These are phyloP conservation scores for Saururus chinensis DNA, from an alignment of 164 flowering plant species.

Conservation along the genomic window DNA sequence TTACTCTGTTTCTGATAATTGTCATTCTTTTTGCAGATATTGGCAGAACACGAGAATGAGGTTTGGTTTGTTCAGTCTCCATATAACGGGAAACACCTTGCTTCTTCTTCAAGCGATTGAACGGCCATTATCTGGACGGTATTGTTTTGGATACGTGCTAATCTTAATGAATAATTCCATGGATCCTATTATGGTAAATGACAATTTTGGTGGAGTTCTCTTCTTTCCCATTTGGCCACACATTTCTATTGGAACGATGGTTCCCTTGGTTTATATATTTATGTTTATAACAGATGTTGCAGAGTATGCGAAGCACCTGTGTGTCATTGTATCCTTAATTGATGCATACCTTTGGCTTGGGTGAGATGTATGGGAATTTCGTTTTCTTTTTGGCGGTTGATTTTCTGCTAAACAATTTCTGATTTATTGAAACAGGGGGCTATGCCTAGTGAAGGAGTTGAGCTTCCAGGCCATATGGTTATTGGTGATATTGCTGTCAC, in stretches of 20 bases:
- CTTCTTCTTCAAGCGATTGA: slow-evolving; percentile 83
- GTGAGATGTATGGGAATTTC: slow-evolving; percentile 33
- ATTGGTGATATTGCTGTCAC: too few relatives aligned
- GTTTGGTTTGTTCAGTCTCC: slow-evolving; percentile 96
- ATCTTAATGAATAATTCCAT: not conserved
- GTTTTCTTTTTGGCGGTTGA: slow-evolving; percentile 1
- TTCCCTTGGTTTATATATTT: slow-evolving; percentile 47
- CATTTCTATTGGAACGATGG: slow-evolving; percentile 25
- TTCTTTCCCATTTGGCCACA: slow-evolving; percentile 15
- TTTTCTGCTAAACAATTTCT: not conserved
- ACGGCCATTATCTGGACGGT: slow-evolving; percentile 95
- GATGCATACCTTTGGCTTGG: slow-evolving; percentile 40
- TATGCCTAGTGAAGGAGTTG: too few relatives aligned
- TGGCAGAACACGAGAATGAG: slow-evolving; percentile 66
- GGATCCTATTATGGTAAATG: not conserved
- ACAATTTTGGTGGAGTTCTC: not conserved
- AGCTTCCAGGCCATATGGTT: too few relatives aligned
- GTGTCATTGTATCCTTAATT: slow-evolving; percentile 61
- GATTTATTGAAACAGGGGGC: slow-evolving; percentile 6
- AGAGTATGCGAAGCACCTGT: slow-evolving; percentile 60
- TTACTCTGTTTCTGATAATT: too few relatives aligned
- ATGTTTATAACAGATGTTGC: slow-evolving; percentile 64
- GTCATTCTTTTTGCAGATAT: slow-evolving; percentile 33
- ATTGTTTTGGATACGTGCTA: slow-evolving; percentile 1
- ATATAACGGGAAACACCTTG: slow-evolving; percentile 71